These are phyloP conservation scores for Backusella westeae DNA, from an alignment of 192 early-diverging fungal genomes.

Conservation along the genomic window DNA sequence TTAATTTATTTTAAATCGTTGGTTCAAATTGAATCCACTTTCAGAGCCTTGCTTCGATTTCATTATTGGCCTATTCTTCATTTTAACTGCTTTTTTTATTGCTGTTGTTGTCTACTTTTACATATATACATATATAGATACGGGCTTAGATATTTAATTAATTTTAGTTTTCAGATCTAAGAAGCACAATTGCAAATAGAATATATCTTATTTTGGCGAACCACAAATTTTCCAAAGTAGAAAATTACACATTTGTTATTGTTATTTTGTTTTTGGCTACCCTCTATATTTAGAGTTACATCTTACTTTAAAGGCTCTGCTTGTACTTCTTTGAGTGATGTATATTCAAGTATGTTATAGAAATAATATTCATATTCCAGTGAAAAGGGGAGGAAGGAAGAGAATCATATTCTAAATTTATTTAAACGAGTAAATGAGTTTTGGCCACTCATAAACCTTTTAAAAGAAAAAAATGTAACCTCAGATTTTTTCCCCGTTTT, in stretches of 20 bases:
- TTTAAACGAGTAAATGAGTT: neutral
- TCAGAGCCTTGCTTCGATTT: neutral
- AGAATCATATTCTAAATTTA: neutral
- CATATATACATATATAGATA: neutral
- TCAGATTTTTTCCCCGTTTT: neutral
- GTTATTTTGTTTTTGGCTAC: neutral
- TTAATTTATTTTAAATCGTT: neutral
- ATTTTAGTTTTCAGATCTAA: neutral
- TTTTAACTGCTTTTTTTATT: neutral
- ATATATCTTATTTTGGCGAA: neutral
- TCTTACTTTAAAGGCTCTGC: neutral
- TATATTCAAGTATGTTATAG: neutral
- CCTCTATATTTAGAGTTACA: neutral
- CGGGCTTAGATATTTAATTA: neutral
- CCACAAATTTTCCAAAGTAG: neutral
- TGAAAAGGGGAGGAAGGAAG: neutral
- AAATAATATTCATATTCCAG: neutral
- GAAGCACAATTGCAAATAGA: neutral
- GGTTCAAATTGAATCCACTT: neutral
- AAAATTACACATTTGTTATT: neutral
- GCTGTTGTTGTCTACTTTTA: neutral
- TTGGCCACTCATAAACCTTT: neutral
- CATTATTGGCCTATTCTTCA: neutral
- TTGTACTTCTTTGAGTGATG: too few species aligned
- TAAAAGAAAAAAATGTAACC: neutral